Evolutionary conservation across 805 yeast species (phyloP).

Genomic region (Lachancea quebecensis): DNA sequence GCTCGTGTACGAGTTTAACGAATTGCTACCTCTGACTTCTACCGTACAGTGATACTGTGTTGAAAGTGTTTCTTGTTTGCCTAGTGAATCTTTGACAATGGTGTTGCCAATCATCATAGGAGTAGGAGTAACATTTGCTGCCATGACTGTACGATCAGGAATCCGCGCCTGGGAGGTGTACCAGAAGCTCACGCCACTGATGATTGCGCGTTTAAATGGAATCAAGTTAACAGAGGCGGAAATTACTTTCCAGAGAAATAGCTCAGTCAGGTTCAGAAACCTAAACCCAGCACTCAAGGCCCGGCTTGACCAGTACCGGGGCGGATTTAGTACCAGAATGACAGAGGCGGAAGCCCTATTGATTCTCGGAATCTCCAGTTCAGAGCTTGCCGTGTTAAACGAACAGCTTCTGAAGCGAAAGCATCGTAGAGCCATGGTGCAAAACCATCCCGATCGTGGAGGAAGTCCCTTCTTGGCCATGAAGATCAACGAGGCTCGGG

Average conservation of each 20-base stretch:
- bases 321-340: slow-evolving; percentile 62
- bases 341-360: slow-evolving; percentile 64
- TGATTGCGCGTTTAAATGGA: slow-evolving; percentile 27
- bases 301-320: slow-evolving; percentile 36
- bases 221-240: slow-evolving; percentile 12
- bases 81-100: slow-evolving; percentile 12
- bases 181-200: slow-evolving; percentile 20
- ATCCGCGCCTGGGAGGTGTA: slow-evolving; percentile 28
- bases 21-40: too few relatives aligned
- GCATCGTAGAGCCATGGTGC: slow-evolving; percentile 77
- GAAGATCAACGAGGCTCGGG: slow-evolving; percentile 89
- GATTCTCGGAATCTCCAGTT: slow-evolving; percentile 51
- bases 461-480: slow-evolving; percentile 87
- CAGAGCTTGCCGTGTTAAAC: slow-evolving; percentile 46
- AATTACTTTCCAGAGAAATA: slow-evolving; percentile 7
- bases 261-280: slow-evolving; percentile 12
- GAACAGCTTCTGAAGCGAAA: slow-evolving; percentile 57
- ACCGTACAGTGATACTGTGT: too few relatives aligned
- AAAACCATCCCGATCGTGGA: slow-evolving; percentile 92
- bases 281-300: slow-evolving; percentile 11
- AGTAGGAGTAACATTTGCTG: slow-evolving; percentile 23
- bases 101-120: slow-evolving; percentile 30
- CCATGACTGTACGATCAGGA: slow-evolving; percentile 25
- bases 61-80: too few relatives aligned
- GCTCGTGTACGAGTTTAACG: too few relatives aligned